Evolutionary conservation across 306 rosid species (phyloP).

Genomic region (Inga leiocalycina): DNA sequence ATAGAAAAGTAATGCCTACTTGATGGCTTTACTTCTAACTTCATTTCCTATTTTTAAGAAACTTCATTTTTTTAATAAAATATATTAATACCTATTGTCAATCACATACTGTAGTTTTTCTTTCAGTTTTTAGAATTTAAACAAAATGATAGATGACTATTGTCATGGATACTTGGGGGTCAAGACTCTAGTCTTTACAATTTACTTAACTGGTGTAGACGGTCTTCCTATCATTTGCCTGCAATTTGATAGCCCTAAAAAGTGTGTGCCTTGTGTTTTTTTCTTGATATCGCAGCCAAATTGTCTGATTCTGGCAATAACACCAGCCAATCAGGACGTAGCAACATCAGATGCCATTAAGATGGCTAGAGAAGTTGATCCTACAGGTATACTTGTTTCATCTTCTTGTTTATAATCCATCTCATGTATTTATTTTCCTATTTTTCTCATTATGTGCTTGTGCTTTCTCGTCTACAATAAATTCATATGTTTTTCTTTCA

Average conservation of each 20-base stretch:
- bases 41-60: background rate
- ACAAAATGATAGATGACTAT: background rate
- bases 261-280: background rate
- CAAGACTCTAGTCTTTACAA: background rate
- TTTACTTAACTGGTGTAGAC: background rate
- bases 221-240: background rate
- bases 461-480: constrained; percentile 23
- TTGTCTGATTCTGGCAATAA: constrained; percentile 85
- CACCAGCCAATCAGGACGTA: constrained; percentile 92
- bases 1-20: constrained; percentile 13
- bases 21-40: background rate
- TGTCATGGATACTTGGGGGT: background rate
- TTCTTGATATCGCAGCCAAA: constrained; percentile 67
- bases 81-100: background rate
- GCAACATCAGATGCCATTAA: constrained; percentile 94
- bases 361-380: constrained; percentile 87
- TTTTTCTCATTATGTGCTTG: background rate
- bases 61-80: background rate
- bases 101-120: background rate
- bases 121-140: background rate
- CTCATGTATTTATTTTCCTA: constrained; percentile 11
- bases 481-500: constrained; percentile 30
- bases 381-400: constrained; percentile 55
- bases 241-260: constrained; percentile 16
- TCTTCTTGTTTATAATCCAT: background rate